These are phyloP conservation scores for Adansonia digitata DNA, from an alignment of 345 rosid genomes.

Conservation along the genomic window DNA sequence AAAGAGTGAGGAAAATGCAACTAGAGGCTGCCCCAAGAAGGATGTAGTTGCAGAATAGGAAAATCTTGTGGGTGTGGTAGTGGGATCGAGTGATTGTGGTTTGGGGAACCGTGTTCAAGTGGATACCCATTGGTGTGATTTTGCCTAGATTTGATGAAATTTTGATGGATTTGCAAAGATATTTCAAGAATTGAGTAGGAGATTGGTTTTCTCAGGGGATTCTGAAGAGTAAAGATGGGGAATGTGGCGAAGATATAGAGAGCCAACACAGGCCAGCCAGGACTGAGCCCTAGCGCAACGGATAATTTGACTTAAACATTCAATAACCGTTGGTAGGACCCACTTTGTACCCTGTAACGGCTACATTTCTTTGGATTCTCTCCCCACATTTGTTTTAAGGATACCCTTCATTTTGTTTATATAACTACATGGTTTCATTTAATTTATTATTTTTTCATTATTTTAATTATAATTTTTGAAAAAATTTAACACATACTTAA, in stretches of 20 bases:
- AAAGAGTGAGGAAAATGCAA: slow-evolving; percentile 84
- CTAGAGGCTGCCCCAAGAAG: slow-evolving; percentile 85
- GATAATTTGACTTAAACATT: not conserved
- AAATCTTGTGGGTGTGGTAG: slow-evolving; percentile 58
- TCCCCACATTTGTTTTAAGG: too few species aligned
- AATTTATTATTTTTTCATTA: too few species aligned
- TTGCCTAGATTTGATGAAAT: not conserved
- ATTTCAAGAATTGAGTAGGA: not conserved
- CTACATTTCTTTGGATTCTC: not conserved
- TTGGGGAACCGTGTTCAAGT: slow-evolving; percentile 12
- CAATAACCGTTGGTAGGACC: not conserved
- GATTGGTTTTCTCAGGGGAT: not conserved
- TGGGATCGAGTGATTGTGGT: slow-evolving; percentile 34
- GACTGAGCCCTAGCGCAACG: not conserved
- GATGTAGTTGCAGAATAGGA: slow-evolving; percentile 79
- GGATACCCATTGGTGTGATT: slow-evolving; percentile 27
- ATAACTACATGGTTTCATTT: too few species aligned
- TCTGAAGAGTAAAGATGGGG: not conserved
- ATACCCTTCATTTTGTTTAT: too few species aligned
- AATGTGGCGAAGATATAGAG: not conserved
- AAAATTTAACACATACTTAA: too few species aligned
- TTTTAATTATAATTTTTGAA: too few species aligned
- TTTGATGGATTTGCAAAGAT: not conserved
- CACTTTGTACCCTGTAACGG: not conserved
- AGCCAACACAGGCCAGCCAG: too few species aligned